phyloP scores from a whole-genome alignment of 2,329 filamentous ascomycete species.

The Lachnellula suecica region DNA sequence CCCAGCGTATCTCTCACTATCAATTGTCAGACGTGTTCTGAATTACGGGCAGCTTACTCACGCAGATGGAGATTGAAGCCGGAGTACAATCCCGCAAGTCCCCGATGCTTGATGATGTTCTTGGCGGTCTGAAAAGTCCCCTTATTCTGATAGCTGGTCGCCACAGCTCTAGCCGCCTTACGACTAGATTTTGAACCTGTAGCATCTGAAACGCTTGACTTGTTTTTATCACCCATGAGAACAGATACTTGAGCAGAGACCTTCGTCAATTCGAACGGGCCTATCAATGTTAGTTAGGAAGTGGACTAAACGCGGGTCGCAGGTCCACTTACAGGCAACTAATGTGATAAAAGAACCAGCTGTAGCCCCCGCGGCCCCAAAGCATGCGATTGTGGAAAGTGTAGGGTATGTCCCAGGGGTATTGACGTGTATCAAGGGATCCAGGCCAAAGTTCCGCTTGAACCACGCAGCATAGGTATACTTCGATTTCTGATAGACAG shows the following conservation, averaged over 20 bases:
- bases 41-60: slow-evolving; percentile 46
- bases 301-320: neutral
- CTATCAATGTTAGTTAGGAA: slow-evolving; percentile 39
- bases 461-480: slow-evolving; percentile 71
- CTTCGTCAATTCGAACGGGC: slow-evolving; percentile 87
- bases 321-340: slow-evolving; percentile 64
- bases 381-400: slow-evolving; percentile 71
- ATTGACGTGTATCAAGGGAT: slow-evolving; percentile 73
- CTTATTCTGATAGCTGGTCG: slow-evolving; percentile 73
- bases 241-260: slow-evolving; percentile 83
- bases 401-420: slow-evolving; percentile 69
- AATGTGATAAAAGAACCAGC: slow-evolving; percentile 78
- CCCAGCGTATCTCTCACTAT: slow-evolving; percentile 79
- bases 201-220: slow-evolving; percentile 35
- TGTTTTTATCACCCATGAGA: slow-evolving; percentile 62
- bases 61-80: slow-evolving; percentile 77
- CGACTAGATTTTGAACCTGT: slow-evolving; percentile 16
- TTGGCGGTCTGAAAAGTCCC: slow-evolving; percentile 74
- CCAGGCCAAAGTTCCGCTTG: slow-evolving; percentile 62
- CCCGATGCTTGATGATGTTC: slow-evolving; percentile 74
- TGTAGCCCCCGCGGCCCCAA: slow-evolving; percentile 74
- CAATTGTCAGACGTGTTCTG: slow-evolving; percentile 4
- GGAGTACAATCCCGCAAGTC: slow-evolving; percentile 73
- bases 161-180: slow-evolving; percentile 38
- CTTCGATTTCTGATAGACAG: slow-evolving; percentile 77